Evolutionary conservation across 768 basidiomycete species (phyloP).

Genomic region (Suillus subluteus): DNA sequence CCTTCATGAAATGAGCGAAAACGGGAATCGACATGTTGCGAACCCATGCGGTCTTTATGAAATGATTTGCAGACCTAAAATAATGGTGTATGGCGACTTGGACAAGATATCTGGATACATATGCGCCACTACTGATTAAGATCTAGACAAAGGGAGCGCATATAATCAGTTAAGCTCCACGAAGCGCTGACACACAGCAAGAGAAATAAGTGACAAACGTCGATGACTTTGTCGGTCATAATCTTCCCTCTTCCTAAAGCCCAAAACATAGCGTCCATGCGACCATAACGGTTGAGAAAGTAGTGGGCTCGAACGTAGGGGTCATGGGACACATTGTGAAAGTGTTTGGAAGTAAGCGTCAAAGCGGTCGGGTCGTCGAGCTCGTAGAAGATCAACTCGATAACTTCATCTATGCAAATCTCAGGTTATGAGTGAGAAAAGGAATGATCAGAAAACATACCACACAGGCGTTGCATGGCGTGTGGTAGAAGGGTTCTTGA

Average conservation of each 20-base stretch:
- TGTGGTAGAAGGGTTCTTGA: constrained; percentile 9
- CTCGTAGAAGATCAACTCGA: constrained; percentile 75
- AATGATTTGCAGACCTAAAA: constrained; percentile 72
- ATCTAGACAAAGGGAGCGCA: constrained; percentile 48
- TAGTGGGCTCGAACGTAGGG: constrained; percentile 79
- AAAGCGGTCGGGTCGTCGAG: constrained; percentile 66
- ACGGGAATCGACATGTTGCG: constrained; percentile 62
- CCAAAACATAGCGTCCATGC: constrained; percentile 70
- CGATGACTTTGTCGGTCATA: constrained; percentile 64
- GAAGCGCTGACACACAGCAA: constrained; percentile 23
- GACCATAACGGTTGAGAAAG: constrained; percentile 75
- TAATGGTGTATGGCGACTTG: constrained; percentile 82
- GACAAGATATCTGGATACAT: constrained; percentile 77
- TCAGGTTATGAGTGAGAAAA: constrained; percentile 14
- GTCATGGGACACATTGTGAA: constrained; percentile 66
- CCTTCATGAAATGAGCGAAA: constrained; percentile 65
- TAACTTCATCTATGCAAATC: constrained; percentile 54
- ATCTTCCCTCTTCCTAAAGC: constrained; percentile 75
- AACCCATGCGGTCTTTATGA: constrained; percentile 78
- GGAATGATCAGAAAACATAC: constrained; percentile 43
- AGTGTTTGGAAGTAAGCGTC: constrained; percentile 59
- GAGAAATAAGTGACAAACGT: constrained; percentile 51
- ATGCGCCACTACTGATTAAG: constrained; percentile 73
- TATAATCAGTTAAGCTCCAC: constrained; percentile 25
- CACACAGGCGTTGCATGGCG: constrained; percentile 68